A percentile compares a stretch with the other conserved stretches of the same genome.
Evolutionary conservation across 495 filamentous ascomycete species (phyloP).

Genomic region (Lepraria neglecta): DNA sequence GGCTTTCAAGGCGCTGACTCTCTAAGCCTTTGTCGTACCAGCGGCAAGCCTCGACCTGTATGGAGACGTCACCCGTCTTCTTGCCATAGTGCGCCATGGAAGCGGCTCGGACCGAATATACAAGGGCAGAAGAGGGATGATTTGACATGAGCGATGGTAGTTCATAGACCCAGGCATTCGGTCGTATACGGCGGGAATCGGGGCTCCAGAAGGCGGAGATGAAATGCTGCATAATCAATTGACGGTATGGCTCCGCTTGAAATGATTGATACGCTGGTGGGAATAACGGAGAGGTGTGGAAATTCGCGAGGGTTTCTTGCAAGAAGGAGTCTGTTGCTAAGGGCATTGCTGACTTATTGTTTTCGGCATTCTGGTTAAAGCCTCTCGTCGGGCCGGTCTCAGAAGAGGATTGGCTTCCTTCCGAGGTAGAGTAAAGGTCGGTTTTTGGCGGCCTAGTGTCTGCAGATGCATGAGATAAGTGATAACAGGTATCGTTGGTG

Average conservation of each 20-base stretch:
- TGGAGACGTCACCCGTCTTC: constrained; percentile 1
- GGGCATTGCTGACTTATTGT: neutral
- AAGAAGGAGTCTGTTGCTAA: neutral
- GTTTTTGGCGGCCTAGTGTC: neutral
- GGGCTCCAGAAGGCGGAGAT: neutral
- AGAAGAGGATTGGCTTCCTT: neutral
- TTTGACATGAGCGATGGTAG: constrained; percentile 4
- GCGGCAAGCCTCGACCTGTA: constrained; percentile 13
- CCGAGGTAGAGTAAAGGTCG: neutral
- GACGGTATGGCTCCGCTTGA: neutral
- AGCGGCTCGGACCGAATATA: constrained; percentile 6
- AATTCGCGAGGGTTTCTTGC: neutral
- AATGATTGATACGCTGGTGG: neutral
- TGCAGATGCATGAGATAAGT: neutral
- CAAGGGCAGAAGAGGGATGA: neutral
- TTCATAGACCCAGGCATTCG: constrained; percentile 1
- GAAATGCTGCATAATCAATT: constrained; percentile 2
- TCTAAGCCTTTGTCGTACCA: constrained; percentile 13
- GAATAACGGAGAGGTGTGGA: too few relatives aligned
- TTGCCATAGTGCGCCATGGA: constrained; percentile 11
- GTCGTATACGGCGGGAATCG: neutral
- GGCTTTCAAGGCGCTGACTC: constrained; percentile 6
- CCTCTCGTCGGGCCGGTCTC: neutral
- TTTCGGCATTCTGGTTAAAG: neutral
- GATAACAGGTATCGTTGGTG: too few relatives aligned